These are phyloP conservation scores for Podaxis carcinomalis DNA, from an alignment of 768 basidiomycete species.

Conservation along the genomic window DNA sequence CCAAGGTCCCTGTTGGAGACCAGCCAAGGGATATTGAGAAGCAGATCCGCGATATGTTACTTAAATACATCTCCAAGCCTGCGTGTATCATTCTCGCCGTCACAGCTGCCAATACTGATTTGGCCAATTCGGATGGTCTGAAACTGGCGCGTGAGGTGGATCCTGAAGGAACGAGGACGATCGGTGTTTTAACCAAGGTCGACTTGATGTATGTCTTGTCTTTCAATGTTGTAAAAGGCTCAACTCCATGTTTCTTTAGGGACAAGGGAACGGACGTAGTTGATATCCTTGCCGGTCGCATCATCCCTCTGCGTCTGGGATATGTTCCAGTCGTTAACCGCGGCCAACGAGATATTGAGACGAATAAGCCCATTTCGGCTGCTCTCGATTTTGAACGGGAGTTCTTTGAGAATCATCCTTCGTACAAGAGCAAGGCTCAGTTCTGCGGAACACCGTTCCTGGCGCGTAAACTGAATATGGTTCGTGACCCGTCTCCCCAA, in stretches of 20 bases:
- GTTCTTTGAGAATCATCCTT: constrained; percentile 92
- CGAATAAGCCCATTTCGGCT: constrained; percentile 73
- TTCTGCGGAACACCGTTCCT: constrained; percentile 98
- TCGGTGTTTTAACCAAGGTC: constrained; percentile 97
- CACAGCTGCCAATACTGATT: constrained; percentile 91
- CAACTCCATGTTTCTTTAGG: constrained; percentile 42
- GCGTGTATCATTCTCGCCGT: constrained; percentile 97
- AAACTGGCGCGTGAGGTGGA: constrained; percentile 97
- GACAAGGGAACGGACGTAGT: constrained; percentile 98
- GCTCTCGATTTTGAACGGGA: constrained; percentile 88
- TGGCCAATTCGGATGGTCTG: constrained; percentile 97
- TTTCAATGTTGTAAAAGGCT: not conserved
- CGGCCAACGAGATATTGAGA: constrained; percentile 95
- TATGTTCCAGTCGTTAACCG: constrained; percentile 99
- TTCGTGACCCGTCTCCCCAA: constrained; percentile 28
- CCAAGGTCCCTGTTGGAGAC: constrained; percentile 92
- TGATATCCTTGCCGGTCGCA: constrained; percentile 94
- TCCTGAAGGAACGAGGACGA: constrained; percentile 93
- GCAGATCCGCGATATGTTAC: constrained; percentile 94
- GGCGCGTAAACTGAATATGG: constrained; percentile 92
- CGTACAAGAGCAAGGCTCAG: constrained; percentile 90
- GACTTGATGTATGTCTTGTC: constrained; percentile 81
- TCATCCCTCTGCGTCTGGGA: constrained; percentile 93
- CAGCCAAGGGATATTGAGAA: constrained; percentile 97
- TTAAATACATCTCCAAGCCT: constrained; percentile 93